These are phyloP conservation scores for Ricinus communis DNA, from an alignment of 345 rosid species.

Conservation along the genomic window DNA sequence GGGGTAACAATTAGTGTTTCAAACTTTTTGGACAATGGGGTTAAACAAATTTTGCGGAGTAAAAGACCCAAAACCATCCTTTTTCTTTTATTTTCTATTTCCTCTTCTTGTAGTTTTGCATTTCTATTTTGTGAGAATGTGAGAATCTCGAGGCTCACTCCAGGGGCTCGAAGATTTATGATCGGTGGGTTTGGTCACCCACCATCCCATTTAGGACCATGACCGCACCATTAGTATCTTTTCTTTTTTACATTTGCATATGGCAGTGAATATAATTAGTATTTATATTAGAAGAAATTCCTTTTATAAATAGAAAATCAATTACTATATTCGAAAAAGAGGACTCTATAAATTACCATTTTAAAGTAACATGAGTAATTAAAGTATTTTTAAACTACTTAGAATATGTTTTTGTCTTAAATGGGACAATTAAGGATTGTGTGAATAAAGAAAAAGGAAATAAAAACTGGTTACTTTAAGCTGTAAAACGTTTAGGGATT, in stretches of 20 bases:
- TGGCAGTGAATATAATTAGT: no score
- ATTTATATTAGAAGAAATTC: no score
- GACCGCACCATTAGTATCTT: conserved; percentile 11
- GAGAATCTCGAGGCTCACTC: conserved; percentile 43
- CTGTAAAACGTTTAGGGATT: conserved; percentile 22
- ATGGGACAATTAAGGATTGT: no score
- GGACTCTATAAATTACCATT: no score
- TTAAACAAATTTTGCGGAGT: no score
- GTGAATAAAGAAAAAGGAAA: no score
- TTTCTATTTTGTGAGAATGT: conserved; percentile 36
- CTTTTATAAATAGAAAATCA: no score
- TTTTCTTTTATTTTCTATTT: not conserved
- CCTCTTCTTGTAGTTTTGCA: not conserved
- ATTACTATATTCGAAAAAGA: no score
- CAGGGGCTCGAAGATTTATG: conserved; percentile 29
- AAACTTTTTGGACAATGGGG: not conserved
- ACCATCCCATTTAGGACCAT: conserved; percentile 21
- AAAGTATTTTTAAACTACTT: no score
- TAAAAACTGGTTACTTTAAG: conserved; percentile 22
- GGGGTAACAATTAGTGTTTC: not conserved
- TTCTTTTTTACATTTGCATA: no score
- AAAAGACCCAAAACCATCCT: conserved; percentile 26
- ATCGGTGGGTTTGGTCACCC: conserved; percentile 40
- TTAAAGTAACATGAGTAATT: no score
- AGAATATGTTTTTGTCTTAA: no score